These are phyloP conservation scores for Cercospora zeae-maydis DNA, from an alignment of 2,329 filamentous ascomycete species.

Conservation along the genomic window DNA sequence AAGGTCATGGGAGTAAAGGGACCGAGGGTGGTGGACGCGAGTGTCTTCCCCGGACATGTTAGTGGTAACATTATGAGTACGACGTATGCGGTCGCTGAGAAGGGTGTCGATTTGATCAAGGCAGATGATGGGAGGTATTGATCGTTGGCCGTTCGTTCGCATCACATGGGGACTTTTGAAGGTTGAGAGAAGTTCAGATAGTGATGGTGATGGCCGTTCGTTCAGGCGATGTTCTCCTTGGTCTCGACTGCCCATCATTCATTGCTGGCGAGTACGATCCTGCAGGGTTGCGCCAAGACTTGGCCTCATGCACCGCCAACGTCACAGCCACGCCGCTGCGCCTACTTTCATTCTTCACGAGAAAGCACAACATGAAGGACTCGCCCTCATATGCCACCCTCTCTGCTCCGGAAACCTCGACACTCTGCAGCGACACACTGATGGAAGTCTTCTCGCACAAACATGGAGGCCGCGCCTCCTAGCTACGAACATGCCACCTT, in stretches of 20 bases:
- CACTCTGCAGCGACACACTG: background rate
- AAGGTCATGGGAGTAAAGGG: slow-evolving; percentile 33
- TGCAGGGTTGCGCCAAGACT: background rate
- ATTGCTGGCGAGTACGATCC: background rate
- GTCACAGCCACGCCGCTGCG: background rate
- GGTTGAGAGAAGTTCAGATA: background rate
- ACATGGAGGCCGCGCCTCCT: slow-evolving; percentile 57
- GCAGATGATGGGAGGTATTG: slow-evolving; percentile 24
- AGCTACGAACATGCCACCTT: slow-evolving; percentile 57
- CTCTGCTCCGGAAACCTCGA: background rate
- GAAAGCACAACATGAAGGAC: background rate
- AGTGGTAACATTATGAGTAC: slow-evolving; percentile 34
- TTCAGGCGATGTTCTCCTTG: background rate
- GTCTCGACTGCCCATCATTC: background rate
- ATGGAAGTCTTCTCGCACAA: background rate
- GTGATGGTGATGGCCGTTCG: background rate
- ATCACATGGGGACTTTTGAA: no score
- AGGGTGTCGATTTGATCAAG: slow-evolving; percentile 37
- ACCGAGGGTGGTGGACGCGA: slow-evolving; percentile 36
- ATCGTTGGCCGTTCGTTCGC: background rate
- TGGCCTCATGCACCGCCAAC: background rate
- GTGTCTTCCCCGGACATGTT: slow-evolving; percentile 37
- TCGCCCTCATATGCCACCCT: background rate
- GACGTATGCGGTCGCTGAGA: slow-evolving; percentile 39
- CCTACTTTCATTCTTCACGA: background rate